These are phyloP conservation scores for Hypoxylon sp. DNA, from an alignment of 2,329 filamentous ascomycete species.

Conservation along the genomic window DNA sequence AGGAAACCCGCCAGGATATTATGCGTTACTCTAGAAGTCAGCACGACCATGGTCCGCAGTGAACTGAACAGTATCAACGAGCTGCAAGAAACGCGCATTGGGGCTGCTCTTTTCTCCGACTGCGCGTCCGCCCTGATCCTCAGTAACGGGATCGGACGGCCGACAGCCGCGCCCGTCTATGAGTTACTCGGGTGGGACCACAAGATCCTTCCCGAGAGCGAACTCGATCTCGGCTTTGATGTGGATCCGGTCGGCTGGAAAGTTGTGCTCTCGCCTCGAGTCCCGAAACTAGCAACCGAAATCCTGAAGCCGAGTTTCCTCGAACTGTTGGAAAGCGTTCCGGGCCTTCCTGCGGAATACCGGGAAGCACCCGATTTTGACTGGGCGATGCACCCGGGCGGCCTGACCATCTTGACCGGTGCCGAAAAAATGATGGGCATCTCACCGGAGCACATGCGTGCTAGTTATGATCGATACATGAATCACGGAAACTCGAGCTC, in stretches of 20 bases:
- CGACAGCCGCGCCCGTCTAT: conserved; percentile 64
- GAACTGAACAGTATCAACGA: conserved; percentile 75
- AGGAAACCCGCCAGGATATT: conserved; percentile 73
- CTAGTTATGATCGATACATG: conserved; percentile 78
- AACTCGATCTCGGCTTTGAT: conserved; percentile 75
- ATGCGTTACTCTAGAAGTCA: conserved; percentile 75
- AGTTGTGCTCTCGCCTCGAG: conserved; percentile 73
- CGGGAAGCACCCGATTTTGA: conserved; percentile 72
- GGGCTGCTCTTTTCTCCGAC: conserved; percentile 77
- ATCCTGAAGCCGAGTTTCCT: conserved; percentile 69
- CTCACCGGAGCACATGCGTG: conserved; percentile 74
- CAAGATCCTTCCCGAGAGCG: conserved; percentile 72
- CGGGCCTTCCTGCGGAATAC: conserved; percentile 62
- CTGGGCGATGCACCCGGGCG: conserved; percentile 81
- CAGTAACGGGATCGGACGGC: conserved; percentile 72
- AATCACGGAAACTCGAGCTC: conserved; percentile 78
- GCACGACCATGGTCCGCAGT: conserved; percentile 72
- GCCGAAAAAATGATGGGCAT: conserved; percentile 72
- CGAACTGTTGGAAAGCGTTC: conserved; percentile 66
- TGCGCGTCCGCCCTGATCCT: conserved; percentile 76
- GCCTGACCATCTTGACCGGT: conserved; percentile 75
- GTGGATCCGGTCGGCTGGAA: conserved; percentile 77
- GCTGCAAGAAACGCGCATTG: conserved; percentile 73
- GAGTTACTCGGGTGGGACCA: conserved; percentile 77
- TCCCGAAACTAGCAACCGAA: conserved; percentile 69